Evolutionary conservation across 2,329 filamentous ascomycete genomes (phyloP).

Genomic region (Raffaelea arxii): DNA sequence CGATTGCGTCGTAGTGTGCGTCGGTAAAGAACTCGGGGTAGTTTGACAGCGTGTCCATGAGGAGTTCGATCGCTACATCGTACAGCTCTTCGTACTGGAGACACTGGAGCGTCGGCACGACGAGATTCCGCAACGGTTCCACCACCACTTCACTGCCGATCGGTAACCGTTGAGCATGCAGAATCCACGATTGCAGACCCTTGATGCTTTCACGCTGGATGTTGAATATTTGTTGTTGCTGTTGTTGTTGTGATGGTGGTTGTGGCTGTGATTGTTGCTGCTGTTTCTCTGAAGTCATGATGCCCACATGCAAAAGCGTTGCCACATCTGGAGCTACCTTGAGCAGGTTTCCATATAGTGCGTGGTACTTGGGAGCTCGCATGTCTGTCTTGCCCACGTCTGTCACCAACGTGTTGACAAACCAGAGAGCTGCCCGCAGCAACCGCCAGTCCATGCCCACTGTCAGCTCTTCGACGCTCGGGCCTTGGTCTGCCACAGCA

Average conservation of each 20-base stretch:
- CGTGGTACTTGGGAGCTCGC: constrained; percentile 46
- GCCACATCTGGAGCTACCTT: constrained; percentile 41
- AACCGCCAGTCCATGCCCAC: constrained; percentile 37
- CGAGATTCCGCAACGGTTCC: constrained; percentile 47
- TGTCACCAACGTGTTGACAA: constrained; percentile 53
- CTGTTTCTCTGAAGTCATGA: too few relatives aligned
- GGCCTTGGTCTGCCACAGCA: constrained; percentile 13
- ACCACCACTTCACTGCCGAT: constrained; percentile 47
- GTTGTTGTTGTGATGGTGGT: too few relatives aligned
- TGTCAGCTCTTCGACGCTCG: constrained; percentile 33
- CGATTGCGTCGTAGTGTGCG: constrained; percentile 47
- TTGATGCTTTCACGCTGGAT: constrained; percentile 46
- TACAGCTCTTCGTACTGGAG: constrained; percentile 50
- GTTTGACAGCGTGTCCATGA: constrained; percentile 55
- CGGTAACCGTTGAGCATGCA: constrained; percentile 59
- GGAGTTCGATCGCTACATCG: constrained; percentile 50
- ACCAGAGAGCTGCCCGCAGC: constrained; percentile 53
- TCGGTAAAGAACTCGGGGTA: constrained; percentile 53
- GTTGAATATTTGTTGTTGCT: too few relatives aligned
- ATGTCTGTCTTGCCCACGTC: constrained; percentile 60
- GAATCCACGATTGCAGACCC: constrained; percentile 62
- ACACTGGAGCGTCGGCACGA: constrained; percentile 50
- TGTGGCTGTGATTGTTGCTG: too few relatives aligned
- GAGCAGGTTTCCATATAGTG: constrained; percentile 40
- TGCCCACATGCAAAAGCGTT: constrained; percentile 28